phyloP scores from a whole-genome alignment of 352 stramenopile species.

The Peronospora farinosa region DNA sequence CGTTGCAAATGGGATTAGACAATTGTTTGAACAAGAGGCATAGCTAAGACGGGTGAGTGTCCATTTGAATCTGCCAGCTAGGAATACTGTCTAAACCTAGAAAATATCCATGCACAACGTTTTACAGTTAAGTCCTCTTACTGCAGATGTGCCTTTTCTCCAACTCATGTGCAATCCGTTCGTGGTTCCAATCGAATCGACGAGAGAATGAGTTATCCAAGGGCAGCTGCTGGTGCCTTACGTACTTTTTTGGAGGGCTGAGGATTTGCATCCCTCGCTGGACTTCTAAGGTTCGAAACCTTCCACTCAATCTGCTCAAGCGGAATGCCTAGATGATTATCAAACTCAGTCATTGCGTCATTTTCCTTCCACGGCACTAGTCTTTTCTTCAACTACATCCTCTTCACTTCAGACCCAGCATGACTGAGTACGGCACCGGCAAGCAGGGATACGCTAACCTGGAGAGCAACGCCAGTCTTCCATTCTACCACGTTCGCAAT shows the following conservation, averaged over 20 bases:
- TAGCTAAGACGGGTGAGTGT: too few species aligned
- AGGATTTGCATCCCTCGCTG: not conserved
- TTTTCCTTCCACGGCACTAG: constrained; percentile 13
- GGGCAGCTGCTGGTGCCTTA: constrained; percentile 10
- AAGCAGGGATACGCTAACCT: constrained; percentile 30
- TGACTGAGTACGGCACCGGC: constrained; percentile 35
- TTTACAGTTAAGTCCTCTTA: too few species aligned
- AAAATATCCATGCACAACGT: too few species aligned
- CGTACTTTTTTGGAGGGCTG: constrained; percentile 12
- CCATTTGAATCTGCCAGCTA: too few species aligned
- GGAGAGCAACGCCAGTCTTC: constrained; percentile 24
- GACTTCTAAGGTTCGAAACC: constrained; percentile 5
- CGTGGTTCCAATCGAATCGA: not conserved
- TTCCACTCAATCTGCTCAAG: constrained; percentile 9
- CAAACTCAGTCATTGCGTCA: constrained; percentile 21
- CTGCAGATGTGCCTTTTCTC: too few species aligned
- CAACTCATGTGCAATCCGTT: too few species aligned
- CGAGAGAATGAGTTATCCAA: not conserved
- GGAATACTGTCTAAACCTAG: too few species aligned
- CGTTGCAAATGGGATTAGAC: constrained; percentile 13
- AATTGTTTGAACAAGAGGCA: not conserved
- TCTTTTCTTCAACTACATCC: constrained; percentile 2
- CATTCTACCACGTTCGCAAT: constrained; percentile 30
- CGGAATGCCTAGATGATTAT: not conserved
- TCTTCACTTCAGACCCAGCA: constrained; percentile 7